These are phyloP conservation scores for Xanthoceras sorbifolium DNA, from an alignment of 345 rosid species.

Conservation along the genomic window DNA sequence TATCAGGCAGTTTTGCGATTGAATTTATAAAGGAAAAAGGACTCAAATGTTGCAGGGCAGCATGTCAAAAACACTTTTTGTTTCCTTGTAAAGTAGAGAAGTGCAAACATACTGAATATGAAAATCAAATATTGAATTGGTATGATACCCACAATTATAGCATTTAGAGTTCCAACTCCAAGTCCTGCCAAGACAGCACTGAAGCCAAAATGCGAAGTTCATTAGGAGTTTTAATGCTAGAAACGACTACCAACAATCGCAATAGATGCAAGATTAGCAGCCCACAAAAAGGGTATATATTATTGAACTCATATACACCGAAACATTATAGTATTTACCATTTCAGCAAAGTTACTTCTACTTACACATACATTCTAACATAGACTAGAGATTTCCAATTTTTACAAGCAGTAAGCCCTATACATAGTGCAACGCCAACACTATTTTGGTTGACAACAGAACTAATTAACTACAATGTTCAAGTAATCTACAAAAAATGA, in stretches of 20 bases:
- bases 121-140: too few relatives aligned
- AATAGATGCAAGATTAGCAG: background rate
- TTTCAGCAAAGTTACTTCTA: background rate
- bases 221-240: too few relatives aligned
- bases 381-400: constrained; percentile 1
- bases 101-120: too few relatives aligned
- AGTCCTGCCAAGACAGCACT: too few relatives aligned
- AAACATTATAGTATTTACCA: constrained; percentile 6
- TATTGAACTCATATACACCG: background rate
- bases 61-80: too few relatives aligned
- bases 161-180: too few relatives aligned
- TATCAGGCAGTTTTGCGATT: too few relatives aligned
- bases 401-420: constrained; percentile 7
- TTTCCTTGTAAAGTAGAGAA: too few relatives aligned
- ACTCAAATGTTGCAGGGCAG: too few relatives aligned
- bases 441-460: background rate
- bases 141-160: too few relatives aligned
- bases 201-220: background rate
- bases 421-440: constrained; percentile 3
- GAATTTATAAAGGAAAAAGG: too few relatives aligned
- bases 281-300: background rate
- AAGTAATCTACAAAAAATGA: constrained; percentile 7
- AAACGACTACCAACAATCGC: background rate
- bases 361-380: constrained; percentile 14
- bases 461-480: background rate